Evolutionary conservation across 257 asterid species (phyloP), one percentile per base, ranked within the genome.

Genomic region (Plantago major): DNA sequence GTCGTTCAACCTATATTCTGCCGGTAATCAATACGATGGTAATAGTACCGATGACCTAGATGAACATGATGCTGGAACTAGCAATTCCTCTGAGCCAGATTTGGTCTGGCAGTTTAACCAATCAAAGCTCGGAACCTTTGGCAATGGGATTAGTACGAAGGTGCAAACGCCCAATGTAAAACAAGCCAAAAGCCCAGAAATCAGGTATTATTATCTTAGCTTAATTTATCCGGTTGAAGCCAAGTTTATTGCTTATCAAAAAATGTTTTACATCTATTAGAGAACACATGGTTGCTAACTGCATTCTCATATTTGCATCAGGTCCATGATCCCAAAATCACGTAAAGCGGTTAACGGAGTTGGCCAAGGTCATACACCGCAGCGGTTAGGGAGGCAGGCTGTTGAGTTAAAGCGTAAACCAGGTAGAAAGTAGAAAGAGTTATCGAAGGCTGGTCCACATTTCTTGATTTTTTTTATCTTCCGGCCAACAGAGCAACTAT

Each of bases 41-140:
- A 78, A 70, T 18, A 62, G 78, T 4, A 26, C 80, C 17, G 87
- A 85, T 72, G 93, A 88, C 67, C 67, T 81, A 77, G 97, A 88
- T 42, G 97, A 84, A 72, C 78, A 86, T 59, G 93, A 86, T 73
- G 93, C 87, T 61, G 90, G 77, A 57, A 86, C 93, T 11, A 92
- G 95, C 16, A 95, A 92, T 71, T 88, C 95, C 3, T 92, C 98
- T 0, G 98, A 92, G 62, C 87, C 93, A 40, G 98, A 88, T 71
- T 72, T 88, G 67, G 88, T 86, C 51, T 88, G 95, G 95, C 97
- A 86, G 77, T 82, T 79, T 52, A 86, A 81, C 72, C 83, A 81
- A 51, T 68, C 93, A 50, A 86, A 86, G 52, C 72, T 74, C 47
- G 80, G 79, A 52, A 69, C 69, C 71, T 73, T 79, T 61, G 56